phyloP scores from a whole-genome alignment of 2,329 filamentous ascomycete species.

The Alternaria sp. region DNA sequence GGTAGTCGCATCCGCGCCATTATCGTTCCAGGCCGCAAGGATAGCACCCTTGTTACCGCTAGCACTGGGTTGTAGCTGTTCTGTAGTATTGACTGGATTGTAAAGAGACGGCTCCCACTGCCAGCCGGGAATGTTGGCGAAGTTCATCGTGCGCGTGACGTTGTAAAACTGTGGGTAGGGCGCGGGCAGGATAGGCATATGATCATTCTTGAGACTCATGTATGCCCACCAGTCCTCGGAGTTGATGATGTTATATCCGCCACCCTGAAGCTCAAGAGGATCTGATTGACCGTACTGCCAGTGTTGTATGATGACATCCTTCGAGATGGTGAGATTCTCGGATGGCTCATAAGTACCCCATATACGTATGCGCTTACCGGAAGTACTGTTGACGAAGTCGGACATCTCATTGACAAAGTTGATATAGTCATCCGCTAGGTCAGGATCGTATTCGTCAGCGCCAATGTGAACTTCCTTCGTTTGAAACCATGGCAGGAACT shows the following conservation, averaged over 20 bases:
- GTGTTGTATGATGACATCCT: slow-evolving; percentile 57
- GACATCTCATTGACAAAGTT: slow-evolving; percentile 51
- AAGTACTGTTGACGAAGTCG: slow-evolving; percentile 41
- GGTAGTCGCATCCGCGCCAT: slow-evolving; percentile 59
- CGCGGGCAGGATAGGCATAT: slow-evolving; percentile 57
- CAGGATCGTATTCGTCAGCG: slow-evolving; percentile 49
- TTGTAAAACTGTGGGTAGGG: slow-evolving; percentile 61
- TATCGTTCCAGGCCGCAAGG: slow-evolving; percentile 61
- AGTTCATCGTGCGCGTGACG: slow-evolving; percentile 55
- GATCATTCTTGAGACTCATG: slow-evolving; percentile 64
- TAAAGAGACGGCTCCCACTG: slow-evolving; percentile 59
- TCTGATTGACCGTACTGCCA: slow-evolving; percentile 62
- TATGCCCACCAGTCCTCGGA: slow-evolving; percentile 64
- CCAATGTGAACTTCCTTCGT: slow-evolving; percentile 51
- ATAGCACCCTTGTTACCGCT: slow-evolving; percentile 46
- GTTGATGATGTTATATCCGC: slow-evolving; percentile 56
- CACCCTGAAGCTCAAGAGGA: slow-evolving; percentile 51
- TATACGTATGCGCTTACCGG: slow-evolving; percentile 46
- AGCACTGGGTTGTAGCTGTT: slow-evolving; percentile 48
- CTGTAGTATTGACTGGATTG: slow-evolving; percentile 55
- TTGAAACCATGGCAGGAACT: slow-evolving; percentile 52
- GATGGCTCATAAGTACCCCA: slow-evolving; percentile 58
- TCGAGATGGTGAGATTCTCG: slow-evolving; percentile 49
- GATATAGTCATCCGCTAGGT: slow-evolving; percentile 49
- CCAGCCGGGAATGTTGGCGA: slow-evolving; percentile 54